Evolutionary conservation across 805 yeast species (phyloP), one percentile per base, ranked within the genome.

Genomic region (Diddensiella transvaalensis): DNA sequence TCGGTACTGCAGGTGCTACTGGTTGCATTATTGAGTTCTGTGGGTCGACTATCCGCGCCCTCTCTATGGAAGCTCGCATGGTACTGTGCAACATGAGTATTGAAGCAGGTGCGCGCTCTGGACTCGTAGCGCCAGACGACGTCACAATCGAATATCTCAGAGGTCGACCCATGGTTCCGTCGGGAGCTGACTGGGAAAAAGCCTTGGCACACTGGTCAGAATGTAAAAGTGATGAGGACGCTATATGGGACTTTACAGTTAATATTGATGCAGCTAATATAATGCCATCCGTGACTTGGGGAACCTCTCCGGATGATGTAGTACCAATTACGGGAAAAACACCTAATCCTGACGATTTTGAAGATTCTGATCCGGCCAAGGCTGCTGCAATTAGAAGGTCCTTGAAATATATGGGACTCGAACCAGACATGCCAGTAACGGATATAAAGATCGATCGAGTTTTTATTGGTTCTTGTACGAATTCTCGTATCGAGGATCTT

Each of bases 1-100:
- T 91, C 64, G 99, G 99, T 71, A 93, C 98, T 56, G 99, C 98
- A 52, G 99, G 99, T 71, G 99, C 98, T 72, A 93, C 98, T 50
- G 98, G 98, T 44, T 75, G 82, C 62, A 98, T 93, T 49, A 86
- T 91, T 66, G 99, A 91, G 72, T 91, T 90, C 71, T 91, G 95
- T 42, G 99, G 99, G 68, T 79, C 83, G 57, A 96, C 97, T 47
- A 89, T 91, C 60, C 87, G 85, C 68, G 79, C 77, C 54, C 77
- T 91, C 54, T 79, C 95, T 24, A 89, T 91, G 89, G 99, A 91
- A 72, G 96, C 98, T 4, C 81, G 99, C 71, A 93, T 91, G 98
- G 88, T 97, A 46, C 90, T 91, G 75, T 91, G 99, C 78, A 91
- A 91, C 69, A 91, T 91, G 99, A 83, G 97, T 43, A 90, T 93